These are phyloP conservation scores for Entelexis sorbosivorans DNA, from an alignment of 1,139 yeast genomes.

Conservation along the genomic window DNA sequence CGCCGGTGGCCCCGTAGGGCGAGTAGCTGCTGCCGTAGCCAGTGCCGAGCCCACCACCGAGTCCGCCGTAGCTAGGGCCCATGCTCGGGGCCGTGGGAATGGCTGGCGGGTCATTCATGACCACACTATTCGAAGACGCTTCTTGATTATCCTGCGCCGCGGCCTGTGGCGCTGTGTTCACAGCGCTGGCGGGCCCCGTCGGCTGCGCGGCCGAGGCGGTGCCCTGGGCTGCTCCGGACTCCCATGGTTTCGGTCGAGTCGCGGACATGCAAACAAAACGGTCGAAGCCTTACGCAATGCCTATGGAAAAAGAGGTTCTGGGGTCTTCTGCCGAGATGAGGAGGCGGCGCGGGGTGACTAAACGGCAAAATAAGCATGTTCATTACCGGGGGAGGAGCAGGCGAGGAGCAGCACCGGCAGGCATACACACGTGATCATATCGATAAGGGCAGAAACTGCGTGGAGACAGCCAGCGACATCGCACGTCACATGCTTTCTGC, in stretches of 20 bases:
- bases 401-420: background rate
- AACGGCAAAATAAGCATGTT: background rate
- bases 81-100: background rate
- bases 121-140: background rate
- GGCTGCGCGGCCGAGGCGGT: conserved; percentile 16
- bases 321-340: background rate
- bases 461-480: background rate
- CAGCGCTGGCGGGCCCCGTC: conserved; percentile 1
- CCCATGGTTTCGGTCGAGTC: conserved; percentile 75
- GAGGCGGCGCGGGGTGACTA: conserved; percentile 7
- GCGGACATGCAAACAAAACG: conserved; percentile 30
- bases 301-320: background rate
- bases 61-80: conserved; percentile 11
- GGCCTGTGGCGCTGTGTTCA: background rate
- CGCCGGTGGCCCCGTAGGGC: conserved; percentile 13
- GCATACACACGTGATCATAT: background rate
- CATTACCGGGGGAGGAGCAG: background rate
- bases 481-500: background rate
- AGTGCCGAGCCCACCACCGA: conserved; percentile 14
- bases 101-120: conserved; percentile 20
- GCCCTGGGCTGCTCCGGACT: conserved; percentile 25
- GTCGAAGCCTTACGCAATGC: background rate
- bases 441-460: background rate
- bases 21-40: conserved; percentile 11
- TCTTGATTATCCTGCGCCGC: background rate